These are phyloP conservation scores for Sinapis alba DNA, from an alignment of 441 rosid species.

Conservation along the genomic window DNA sequence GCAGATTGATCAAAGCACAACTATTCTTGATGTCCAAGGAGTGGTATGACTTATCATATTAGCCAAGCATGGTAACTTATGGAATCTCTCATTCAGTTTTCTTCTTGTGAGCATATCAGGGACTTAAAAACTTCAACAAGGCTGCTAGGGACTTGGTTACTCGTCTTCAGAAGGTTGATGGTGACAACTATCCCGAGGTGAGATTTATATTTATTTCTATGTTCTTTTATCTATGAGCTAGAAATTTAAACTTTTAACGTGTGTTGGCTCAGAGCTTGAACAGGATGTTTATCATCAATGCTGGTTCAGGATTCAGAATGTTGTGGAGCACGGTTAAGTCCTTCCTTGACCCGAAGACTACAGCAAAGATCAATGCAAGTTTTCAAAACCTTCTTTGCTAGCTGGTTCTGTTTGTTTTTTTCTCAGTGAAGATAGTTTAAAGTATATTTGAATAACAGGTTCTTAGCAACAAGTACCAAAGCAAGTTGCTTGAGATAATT, in stretches of 20 bases:
- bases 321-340: conserved; percentile 89
- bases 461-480: conserved; percentile 85
- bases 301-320: conserved; percentile 95
- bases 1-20: conserved; percentile 93
- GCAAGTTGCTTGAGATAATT: conserved; percentile 87
- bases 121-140: conserved; percentile 81
- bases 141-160: conserved; percentile 85
- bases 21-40: conserved; percentile 94
- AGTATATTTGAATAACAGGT: conserved; percentile 52
- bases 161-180: conserved; percentile 81
- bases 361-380: conserved; percentile 87
- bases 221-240: conserved; percentile 1
- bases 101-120: conserved; percentile 44
- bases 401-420: conserved; percentile 4
- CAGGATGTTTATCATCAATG: conserved; percentile 95
- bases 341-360: conserved; percentile 93
- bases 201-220: conserved; percentile 6
- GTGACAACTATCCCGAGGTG: conserved; percentile 95
- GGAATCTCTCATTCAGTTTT: background rate
- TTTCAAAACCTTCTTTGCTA: conserved; percentile 4
- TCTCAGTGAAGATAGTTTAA: conserved; percentile 11
- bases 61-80: background rate
- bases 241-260: background rate
- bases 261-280: conserved; percentile 67
- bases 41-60: conserved; percentile 53